Conservation (phyloP, 345 rosid genomes). For the Streptanthus diversifolius region DNA sequence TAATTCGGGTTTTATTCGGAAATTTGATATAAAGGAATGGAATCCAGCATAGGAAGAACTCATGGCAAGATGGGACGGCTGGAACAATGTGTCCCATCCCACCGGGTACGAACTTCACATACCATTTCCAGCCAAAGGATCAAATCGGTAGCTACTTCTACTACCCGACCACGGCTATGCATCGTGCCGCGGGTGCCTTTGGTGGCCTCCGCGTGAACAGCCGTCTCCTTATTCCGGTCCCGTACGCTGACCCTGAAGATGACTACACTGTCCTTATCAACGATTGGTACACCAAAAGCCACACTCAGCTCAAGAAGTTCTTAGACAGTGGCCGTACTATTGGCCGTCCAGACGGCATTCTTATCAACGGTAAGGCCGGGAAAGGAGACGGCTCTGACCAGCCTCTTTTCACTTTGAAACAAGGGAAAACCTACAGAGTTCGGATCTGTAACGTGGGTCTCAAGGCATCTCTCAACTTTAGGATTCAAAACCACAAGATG, state of each 20-base stretch:
- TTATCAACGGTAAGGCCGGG: constrained; percentile 54
- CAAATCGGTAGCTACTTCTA: constrained; percentile 78
- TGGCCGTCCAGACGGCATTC: constrained; percentile 50
- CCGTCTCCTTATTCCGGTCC: constrained; percentile 62
- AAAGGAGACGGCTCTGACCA: constrained; percentile 33
- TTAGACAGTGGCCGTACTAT: constrained; percentile 54
- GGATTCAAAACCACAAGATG: constrained; percentile 59
- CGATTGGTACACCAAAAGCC: constrained; percentile 60
- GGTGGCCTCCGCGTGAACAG: constrained; percentile 73
- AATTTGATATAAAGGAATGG: constrained; percentile 47
- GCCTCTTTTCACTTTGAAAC: constrained; percentile 55
- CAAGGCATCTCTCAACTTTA: constrained; percentile 54
- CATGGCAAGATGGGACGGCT: constrained; percentile 65
- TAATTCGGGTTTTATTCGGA: neutral
- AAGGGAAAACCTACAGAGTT: constrained; percentile 50
- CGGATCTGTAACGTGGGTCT: constrained; percentile 63
- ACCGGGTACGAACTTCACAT: constrained; percentile 67
- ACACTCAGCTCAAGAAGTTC: constrained; percentile 34
- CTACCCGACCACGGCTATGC: constrained; percentile 48
- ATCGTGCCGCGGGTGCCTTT: constrained; percentile 62
- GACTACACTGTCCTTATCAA: constrained; percentile 58
- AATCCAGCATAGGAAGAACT: constrained; percentile 74
- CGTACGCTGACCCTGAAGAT: constrained; percentile 57
- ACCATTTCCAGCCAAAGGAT: constrained; percentile 77
- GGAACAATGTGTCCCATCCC: constrained; percentile 76